Base-by-base conservation (phyloP, 225 moss, liverwort and hornwort genomes). In the Physcomitrium patens region DNA sequence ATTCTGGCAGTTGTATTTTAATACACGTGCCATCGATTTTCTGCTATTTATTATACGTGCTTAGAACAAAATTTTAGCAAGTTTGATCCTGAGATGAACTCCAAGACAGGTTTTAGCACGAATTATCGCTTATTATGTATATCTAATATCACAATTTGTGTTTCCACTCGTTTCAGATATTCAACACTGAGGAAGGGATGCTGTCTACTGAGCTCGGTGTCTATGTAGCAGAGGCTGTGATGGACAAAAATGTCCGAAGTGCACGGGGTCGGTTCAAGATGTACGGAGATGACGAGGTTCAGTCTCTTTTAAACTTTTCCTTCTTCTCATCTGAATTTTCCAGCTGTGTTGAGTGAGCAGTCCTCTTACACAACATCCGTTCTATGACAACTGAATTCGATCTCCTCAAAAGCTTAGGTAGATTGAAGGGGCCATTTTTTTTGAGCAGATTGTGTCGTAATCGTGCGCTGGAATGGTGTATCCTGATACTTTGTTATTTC, bases 221-320 rank as follows among this genome's bases (percentile, higher is more conserved):
- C 48, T 96, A 96, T 77, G 87, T 94, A 44, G 96, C 96, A 63
- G 96, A 96, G 82, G 83, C 80, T 74, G 96, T 96, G 63, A 86
- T 82, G 57, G 91, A 96, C 76, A 96, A 69, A 73, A 96, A 96
- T 83, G 74, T 96, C 22, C 86, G 91, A 56, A 85, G 91, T 71
- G 92, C 94, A 64, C 84, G 96, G 19, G 96, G 96, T 75, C 86
- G 94, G 20, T 96, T 96, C 47, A 96, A 92, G 83, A 96, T 96
- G 96, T 96, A 96, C 55, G 96, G 84, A 59, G 96, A 94, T 69
- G 78, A 76, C 18, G 91, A 80, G 79, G 96, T 91, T 49, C 12
- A 44, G 51, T 28, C 28, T 79, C 44, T 73, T 57, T 57, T 55
- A 60, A 23, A 65, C 8, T 58, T 63, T 60, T 73, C 31, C 64